Base-by-base conservation (phyloP, 1,284 basidiomycete genomes). In the Moesziomyces parantarcticus region DNA sequence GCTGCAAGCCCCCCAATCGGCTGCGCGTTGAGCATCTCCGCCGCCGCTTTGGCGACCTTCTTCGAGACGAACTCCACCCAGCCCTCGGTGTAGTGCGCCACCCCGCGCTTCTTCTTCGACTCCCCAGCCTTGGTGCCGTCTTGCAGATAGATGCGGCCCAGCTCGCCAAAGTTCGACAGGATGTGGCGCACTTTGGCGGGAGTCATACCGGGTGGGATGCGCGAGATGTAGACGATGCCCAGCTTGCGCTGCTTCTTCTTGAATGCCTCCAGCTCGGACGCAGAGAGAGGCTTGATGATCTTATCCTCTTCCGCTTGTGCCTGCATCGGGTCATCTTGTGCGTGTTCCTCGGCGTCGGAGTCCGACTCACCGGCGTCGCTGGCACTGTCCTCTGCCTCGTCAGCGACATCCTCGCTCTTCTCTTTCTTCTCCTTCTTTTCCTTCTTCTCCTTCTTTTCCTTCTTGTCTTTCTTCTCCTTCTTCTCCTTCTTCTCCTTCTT, bases 31-130 rank as follows among this genome's bases (percentile, higher is more conserved):
- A 99, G 87, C 92, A 98, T 93, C 60, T 90, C 92, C 7, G 97
- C 96, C 1, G 96, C 91, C 29, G 90, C 91, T 48, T 94, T 89
- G 0, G 94, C 97, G 25, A 97, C 88, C 54, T 89, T 90, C 85
- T 99, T 99, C 84, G 96, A 92, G 73, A 90, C 89, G 85, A 98
- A 99, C 85, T 99, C 97, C 46, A 99, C 91, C 97, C 97, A 99
- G 32, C 97, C 97, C 84, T 99, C 97, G 0, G 91, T 92, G 82
- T 91, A 99, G 81, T 94, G 80, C 7, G 92, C 93, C 9, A 90
- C 87, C 5, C 29, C 46, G 16, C 69, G 54, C 49, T 73, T 76
- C 58, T 75, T 72, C 32, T 71, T 75, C 18, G 36, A 18, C 14
- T 59, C 63, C 3, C 70, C 58, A 1, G 54, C 18, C 26, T 68